These are phyloP conservation scores for Calonectria crousiana DNA, from an alignment of 2,329 filamentous ascomycete genomes.

Conservation along the genomic window DNA sequence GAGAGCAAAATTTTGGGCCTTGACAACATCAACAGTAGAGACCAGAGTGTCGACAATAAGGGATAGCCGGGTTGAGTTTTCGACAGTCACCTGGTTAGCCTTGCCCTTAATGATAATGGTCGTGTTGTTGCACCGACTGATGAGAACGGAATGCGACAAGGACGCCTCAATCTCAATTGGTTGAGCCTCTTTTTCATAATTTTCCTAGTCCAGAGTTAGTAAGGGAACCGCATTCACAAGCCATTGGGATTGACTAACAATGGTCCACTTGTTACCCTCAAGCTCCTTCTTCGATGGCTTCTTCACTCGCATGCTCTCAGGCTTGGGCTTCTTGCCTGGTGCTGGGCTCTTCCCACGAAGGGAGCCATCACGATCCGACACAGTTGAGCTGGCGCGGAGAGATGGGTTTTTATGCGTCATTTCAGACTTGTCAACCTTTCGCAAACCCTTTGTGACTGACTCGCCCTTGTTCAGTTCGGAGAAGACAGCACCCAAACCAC, in stretches of 20 bases:
- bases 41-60: slow-evolving; percentile 91
- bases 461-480: slow-evolving; percentile 90
- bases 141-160: slow-evolving; percentile 89
- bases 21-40: slow-evolving; percentile 93
- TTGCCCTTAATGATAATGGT: slow-evolving; percentile 93
- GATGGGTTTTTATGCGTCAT: slow-evolving; percentile 99
- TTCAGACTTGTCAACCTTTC: slow-evolving; percentile 93
- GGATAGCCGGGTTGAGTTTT: slow-evolving; percentile 87
- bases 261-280: slow-evolving; percentile 92
- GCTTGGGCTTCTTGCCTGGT: slow-evolving; percentile 89
- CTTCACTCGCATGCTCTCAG: slow-evolving; percentile 85
- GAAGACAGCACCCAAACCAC: slow-evolving; percentile 89
- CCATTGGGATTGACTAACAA: slow-evolving; percentile 64
- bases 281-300: slow-evolving; percentile 84
- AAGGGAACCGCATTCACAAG: neutral
- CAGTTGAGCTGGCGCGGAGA: slow-evolving; percentile 79
- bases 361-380: slow-evolving; percentile 69
- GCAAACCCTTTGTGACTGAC: slow-evolving; percentile 86
- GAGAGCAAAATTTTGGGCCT: slow-evolving; percentile 93
- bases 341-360: slow-evolving; percentile 84
- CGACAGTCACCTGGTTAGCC: slow-evolving; percentile 95
- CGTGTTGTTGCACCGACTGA: slow-evolving; percentile 91
- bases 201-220: slow-evolving; percentile 70
- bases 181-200: slow-evolving; percentile 82
- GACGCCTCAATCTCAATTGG: slow-evolving; percentile 86